Evolutionary conservation across 805 yeast genomes (phyloP), one percentile per base, ranked within the genome.

Genomic region (Nakazawaea peltata): DNA sequence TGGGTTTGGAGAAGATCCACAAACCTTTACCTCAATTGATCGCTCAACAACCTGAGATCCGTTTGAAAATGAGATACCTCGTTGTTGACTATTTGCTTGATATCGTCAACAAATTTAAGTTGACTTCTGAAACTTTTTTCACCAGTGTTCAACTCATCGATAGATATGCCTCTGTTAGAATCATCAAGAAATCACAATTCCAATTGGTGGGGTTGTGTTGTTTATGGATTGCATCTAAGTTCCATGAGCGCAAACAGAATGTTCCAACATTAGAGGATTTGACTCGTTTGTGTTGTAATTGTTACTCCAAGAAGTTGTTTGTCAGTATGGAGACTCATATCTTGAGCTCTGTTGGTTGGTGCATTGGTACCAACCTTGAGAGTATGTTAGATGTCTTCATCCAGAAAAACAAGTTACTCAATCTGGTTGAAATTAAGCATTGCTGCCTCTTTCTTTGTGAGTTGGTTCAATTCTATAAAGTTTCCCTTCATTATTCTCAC

Each of bases 281-380:
- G 33, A 61, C 71, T 46, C 69, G 68, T 38, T 62, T 74, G 53
- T 74, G 81, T 53, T 73, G 77, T 53, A 65, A 71, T 43, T 70
- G 72, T 49, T 76, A 74, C 53, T 65, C 72, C 34, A 69, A 66
- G 43, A 63, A 67, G 43, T 60, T 72, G 41, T 74, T 81, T 49
- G 58, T 76, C 39, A 77, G 75, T 48, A 75, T 80, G 75, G 94
- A 82, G 51, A 65, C 76, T 39, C 79, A 77, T 46, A 66, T 82
- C 28, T 60, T 81, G 39, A 74, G 71, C 47, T 64, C 75, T 4
- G 59, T 82, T 41, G 63, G 74, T 37, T 82, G 90, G 90, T 65
- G 71, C 43, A 59, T 80, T 25, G 67, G 74, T 33, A 74, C 84
- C 17, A 75, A 83, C 3, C 69, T 74, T 44, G 87, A 80, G 53